These are phyloP conservation scores for Eurotiales sp. DNA, from an alignment of 2,329 filamentous ascomycete species.

Conservation along the genomic window DNA sequence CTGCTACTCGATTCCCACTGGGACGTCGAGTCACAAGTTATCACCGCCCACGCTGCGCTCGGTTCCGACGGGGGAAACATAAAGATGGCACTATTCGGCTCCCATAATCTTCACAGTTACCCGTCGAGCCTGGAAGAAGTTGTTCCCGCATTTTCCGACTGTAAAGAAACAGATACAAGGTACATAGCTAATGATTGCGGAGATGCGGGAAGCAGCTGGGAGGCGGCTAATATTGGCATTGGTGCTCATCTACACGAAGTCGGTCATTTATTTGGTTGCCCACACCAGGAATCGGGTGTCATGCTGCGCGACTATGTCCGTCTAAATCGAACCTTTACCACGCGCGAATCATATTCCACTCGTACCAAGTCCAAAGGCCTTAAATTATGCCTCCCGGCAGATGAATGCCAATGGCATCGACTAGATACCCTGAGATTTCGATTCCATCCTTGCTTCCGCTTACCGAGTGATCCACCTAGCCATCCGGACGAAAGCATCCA, in stretches of 20 bases:
- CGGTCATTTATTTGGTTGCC: constrained; percentile 84
- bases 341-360: constrained; percentile 79
- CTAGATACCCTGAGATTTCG: constrained; percentile 85
- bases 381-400: constrained; percentile 66
- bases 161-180: constrained; percentile 78
- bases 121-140: constrained; percentile 86
- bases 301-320: constrained; percentile 87
- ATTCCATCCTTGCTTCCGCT: constrained; percentile 81
- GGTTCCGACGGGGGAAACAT: constrained; percentile 70
- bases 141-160: constrained; percentile 82
- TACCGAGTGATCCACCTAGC: constrained; percentile 68
- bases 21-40: constrained; percentile 66
- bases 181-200: constrained; percentile 81
- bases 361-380: constrained; percentile 77
- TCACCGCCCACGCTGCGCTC: constrained; percentile 79
- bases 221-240: constrained; percentile 90
- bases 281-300: constrained; percentile 83
- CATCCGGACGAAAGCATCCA: constrained; percentile 73
- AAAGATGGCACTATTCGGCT: constrained; percentile 85
- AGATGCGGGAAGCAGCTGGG: constrained; percentile 87
- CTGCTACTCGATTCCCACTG: constrained; percentile 85
- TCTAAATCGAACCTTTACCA: constrained; percentile 77
- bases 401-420: constrained; percentile 90
- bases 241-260: constrained; percentile 89
- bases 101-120: constrained; percentile 87